Percentiles rank a stretch among this genome's conserved stretches.
These are phyloP conservation scores for Ustulina deusta DNA, from an alignment of 2,329 filamentous ascomycete genomes.

Conservation along the genomic window DNA sequence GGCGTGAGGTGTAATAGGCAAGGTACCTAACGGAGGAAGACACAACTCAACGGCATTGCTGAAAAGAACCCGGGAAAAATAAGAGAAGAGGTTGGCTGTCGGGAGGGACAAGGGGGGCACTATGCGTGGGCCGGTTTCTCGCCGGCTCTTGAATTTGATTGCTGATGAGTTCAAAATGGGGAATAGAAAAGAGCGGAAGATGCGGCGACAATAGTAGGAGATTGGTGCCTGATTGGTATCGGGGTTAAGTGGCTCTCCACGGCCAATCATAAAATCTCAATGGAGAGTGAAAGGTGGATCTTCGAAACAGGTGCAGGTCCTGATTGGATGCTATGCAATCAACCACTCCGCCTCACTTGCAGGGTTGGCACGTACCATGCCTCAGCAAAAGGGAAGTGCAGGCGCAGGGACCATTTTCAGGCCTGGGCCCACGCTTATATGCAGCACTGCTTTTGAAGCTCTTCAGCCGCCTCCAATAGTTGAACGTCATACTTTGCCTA, in stretches of 20 bases:
- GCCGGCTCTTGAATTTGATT: slow-evolving; percentile 20
- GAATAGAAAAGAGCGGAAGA: slow-evolving; percentile 30
- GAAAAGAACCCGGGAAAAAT: too few species aligned
- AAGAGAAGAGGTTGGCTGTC: background rate
- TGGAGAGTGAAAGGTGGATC: slow-evolving; percentile 5
- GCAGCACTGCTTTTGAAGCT: slow-evolving; percentile 29
- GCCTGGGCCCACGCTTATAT: slow-evolving; percentile 24
- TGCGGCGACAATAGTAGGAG: slow-evolving; percentile 31
- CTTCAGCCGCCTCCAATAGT: slow-evolving; percentile 44
- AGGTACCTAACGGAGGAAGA: background rate
- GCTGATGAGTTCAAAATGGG: slow-evolving; percentile 31
- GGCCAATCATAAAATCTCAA: slow-evolving; percentile 20
- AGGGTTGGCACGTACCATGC: slow-evolving; percentile 29
- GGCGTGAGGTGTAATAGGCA: slow-evolving; percentile 2
- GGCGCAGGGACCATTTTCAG: slow-evolving; percentile 23
- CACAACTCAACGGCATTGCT: too few species aligned
- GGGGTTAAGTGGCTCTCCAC: background rate
- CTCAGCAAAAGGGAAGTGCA: slow-evolving; percentile 26
- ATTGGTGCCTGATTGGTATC: slow-evolving; percentile 21
- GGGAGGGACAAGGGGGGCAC: slow-evolving; percentile 1
- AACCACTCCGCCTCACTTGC: slow-evolving; percentile 40
- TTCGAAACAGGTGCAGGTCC: background rate
- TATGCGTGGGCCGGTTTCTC: slow-evolving; percentile 12
- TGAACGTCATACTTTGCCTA: slow-evolving; percentile 30
- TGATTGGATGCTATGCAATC: slow-evolving; percentile 27